Evolutionary conservation across 495 filamentous ascomycete genomes (phyloP).

Genomic region (Tuber brumale): DNA sequence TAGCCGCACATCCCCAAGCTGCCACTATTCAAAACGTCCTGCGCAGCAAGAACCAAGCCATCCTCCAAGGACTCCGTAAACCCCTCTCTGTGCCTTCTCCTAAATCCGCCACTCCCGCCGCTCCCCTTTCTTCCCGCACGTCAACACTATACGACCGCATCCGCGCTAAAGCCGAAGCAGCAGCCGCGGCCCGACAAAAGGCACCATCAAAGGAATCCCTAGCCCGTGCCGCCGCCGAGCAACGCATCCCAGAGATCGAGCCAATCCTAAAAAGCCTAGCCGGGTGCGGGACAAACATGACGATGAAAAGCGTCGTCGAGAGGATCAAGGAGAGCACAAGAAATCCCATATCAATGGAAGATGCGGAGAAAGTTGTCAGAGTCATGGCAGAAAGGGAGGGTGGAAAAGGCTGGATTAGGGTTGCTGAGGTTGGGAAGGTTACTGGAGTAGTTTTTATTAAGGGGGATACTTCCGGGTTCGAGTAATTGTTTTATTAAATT

Average conservation of each 20-base stretch:
- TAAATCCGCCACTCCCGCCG: slow-evolving; percentile 16
- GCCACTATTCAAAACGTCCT: slow-evolving; percentile 36
- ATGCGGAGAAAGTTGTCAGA: slow-evolving; percentile 37
- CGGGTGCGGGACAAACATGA: slow-evolving; percentile 30
- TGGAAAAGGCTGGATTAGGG: slow-evolving; percentile 27
- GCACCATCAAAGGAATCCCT: slow-evolving; percentile 30
- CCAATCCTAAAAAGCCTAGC: slow-evolving; percentile 33
- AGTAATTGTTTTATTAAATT: slow-evolving; percentile 14
- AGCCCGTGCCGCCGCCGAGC: slow-evolving; percentile 25
- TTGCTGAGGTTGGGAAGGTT: slow-evolving; percentile 31
- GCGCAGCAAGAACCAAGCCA: slow-evolving; percentile 30
- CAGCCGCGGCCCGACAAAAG: slow-evolving; percentile 22
- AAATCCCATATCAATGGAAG: slow-evolving; percentile 35
- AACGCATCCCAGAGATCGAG: slow-evolving; percentile 30
- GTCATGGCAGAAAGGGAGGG: slow-evolving; percentile 30
- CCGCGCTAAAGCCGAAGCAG: slow-evolving; percentile 36
- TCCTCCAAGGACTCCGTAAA: slow-evolving; percentile 32
- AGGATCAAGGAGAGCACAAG: slow-evolving; percentile 35
- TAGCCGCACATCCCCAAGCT: slow-evolving; percentile 29
- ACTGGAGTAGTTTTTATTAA: slow-evolving; percentile 34
- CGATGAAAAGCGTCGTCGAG: slow-evolving; percentile 32
- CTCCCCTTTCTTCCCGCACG: slow-evolving; percentile 13
- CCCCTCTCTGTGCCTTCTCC: slow-evolving; percentile 11
- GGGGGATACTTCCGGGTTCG: slow-evolving; percentile 20
- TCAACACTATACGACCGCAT: slow-evolving; percentile 32